phyloP scores from a whole-genome alignment of 1,284 basidiomycete genomes.

The Lignosus rhinocerotis region DNA sequence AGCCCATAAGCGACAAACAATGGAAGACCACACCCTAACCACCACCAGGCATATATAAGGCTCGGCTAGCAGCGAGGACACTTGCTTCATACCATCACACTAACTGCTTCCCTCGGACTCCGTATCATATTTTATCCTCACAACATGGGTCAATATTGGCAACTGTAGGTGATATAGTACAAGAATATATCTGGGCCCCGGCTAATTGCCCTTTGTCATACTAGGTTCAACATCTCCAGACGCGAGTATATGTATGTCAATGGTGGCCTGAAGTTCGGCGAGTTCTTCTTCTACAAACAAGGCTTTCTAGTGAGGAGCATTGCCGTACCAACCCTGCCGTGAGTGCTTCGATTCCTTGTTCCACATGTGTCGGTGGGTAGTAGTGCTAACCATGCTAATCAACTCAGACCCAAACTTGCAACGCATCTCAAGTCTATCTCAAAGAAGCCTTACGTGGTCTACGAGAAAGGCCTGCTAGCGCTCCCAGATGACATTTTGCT shows the following conservation, averaged over 20 bases:
- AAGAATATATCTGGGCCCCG: not conserved
- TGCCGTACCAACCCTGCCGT: not conserved
- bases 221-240: not conserved
- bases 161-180: not conserved
- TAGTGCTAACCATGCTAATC: not conserved
- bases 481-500: conserved; percentile 5
- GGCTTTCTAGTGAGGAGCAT: conserved; percentile 3
- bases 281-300: conserved; percentile 1
- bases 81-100: too few species aligned
- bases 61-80: too few species aligned
- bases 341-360: not conserved
- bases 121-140: too few species aligned
- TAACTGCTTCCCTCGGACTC: too few species aligned
- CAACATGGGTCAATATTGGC: not conserved
- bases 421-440: too few species aligned
- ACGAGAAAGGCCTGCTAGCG: conserved; percentile 3
- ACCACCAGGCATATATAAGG: too few species aligned
- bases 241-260: not conserved
- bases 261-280: not conserved
- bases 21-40: too few species aligned
- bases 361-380: not conserved
- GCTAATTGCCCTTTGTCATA: not conserved
- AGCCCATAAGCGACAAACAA: too few species aligned
- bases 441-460: not conserved
- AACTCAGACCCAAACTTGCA: conserved; percentile 4